Base-by-base conservation (phyloP, 1,284 basidiomycete genomes). In the Rhodotorula sp. region DNA sequence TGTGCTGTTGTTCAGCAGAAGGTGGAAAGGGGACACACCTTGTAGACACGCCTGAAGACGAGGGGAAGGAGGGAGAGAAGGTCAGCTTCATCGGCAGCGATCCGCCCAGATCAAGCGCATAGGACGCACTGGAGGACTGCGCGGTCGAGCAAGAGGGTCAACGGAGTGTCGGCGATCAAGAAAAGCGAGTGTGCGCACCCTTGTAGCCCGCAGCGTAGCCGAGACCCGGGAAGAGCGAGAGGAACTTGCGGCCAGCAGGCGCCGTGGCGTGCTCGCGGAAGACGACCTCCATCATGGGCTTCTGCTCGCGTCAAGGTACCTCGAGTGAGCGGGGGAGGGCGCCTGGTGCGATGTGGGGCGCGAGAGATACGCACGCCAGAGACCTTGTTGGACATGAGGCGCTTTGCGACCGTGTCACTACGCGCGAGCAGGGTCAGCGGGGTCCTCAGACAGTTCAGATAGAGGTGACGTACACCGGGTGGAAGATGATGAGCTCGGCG, bases 151-250 rank as follows among this genome's bases (percentile, higher is more conserved):
- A 42, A 46, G 8, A 19, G 48, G 45, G 49, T 61, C 46, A 61
- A 45, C 25, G 25, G 13, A 27, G 2, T 7, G 14, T 3, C 2
- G 2, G 16, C n/a, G 16, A 21, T 25, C 52, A 0, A 23, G 17
- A 19, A 10, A 19, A n/a, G 25, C 42, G 19, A 23, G 45, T 7
- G 50, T 23, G 14, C 67, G 9, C 8, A 72, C 71, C 83, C 83
- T 99, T 99, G 89, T 99, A 99, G 0, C 94, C 93, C 46, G 93
- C 96, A 7, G 96, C 97, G 81, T 99, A 99, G 2, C 97, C 97
- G 7, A 99, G 88, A 75, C 96, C 96, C 44, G 97, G 96, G 85
- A 99, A 99, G 53, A 99, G 87, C 7, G 93, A 97, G 49, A 97
- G 75, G 79, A 96, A 86, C 81, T 92, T 93, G 42, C 63, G 59